phyloP scores from a whole-genome alignment of 805 yeast genomes.

The Lipomyces orientalis region DNA sequence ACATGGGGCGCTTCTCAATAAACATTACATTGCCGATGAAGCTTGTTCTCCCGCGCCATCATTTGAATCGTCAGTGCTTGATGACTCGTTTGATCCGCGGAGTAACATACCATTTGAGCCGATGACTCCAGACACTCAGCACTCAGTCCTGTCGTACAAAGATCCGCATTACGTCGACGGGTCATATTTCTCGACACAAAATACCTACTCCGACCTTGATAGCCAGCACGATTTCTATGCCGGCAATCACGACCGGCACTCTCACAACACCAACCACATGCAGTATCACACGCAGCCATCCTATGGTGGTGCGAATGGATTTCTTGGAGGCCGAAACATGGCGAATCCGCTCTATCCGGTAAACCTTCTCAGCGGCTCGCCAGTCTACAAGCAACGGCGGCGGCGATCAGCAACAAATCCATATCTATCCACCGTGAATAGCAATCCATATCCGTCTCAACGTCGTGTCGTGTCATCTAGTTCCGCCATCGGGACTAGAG shows the following conservation, averaged over 20 bases:
- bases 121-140: conserved; percentile 37
- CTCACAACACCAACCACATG: not conserved
- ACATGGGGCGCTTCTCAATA: conserved; percentile 3
- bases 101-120: conserved; percentile 25
- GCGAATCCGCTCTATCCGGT: conserved; percentile 9
- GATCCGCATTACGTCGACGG: conserved; percentile 14
- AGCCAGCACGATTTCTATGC: not conserved
- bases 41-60: conserved; percentile 34
- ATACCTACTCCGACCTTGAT: conserved; percentile 2
- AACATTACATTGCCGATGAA: conserved; percentile 6
- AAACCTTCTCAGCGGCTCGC: conserved; percentile 23
- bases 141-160: conserved; percentile 17
- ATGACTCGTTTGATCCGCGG: conserved; percentile 15
- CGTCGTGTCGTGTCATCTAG: not conserved
- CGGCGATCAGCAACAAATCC: conserved; percentile 20
- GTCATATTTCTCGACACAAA: conserved; percentile 11
- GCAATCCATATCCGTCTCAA: not conserved
- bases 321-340: not conserved
- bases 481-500: not conserved
- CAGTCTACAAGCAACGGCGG: conserved; percentile 34
- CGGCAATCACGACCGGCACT: not conserved
- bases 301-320: not conserved
- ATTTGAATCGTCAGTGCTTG: conserved; percentile 26
- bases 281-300: not conserved
- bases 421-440: not conserved